Evolutionary conservation across 2,329 filamentous ascomycete species (phyloP), one percentile per base, ranked within the genome.

Genomic region (Blastomyces silverae): DNA sequence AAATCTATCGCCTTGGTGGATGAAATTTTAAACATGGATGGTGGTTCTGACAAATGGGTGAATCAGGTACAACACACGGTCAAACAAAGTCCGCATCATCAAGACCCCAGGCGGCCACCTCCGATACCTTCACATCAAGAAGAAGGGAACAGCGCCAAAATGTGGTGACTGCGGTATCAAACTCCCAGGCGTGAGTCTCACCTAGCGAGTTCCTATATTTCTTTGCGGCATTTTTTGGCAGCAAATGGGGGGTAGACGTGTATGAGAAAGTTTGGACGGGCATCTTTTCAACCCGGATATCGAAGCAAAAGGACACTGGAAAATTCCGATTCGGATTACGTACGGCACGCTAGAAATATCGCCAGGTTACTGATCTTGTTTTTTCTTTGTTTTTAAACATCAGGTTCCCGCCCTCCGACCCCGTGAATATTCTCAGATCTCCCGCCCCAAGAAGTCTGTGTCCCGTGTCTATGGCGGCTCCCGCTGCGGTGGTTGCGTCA

Each of bases 121-220:
- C 78, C 89, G 94, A 81, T 89, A 96, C 79, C 90, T 97, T 76
- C 93, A 99, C 89, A 92, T 97, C 86, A 97, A 97, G 90, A 99
- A 99, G 91, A 90, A 89, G 81, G 94, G 92, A 75, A 96, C 92
- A 80, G 90, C 92, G 71, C 94, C 94, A 79, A 99, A 99, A 87
- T 99, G 94, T 81, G 91, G 95, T 87, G 94, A 99, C 87, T 99
- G 95, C 79, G 94, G 94, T 79, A 87, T 87, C 84, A 97, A 97
- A 86, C 89, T 99, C 77, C 87, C 91, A 79, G 94, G 94, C 82
- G 92, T 99, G 91, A 89, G 92, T 95, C 70, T 65, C 70, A 70
- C 72, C 71, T 67, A 62, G 65, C 42, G 66, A 64, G 65, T 59
- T 68, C 63, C 48, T 50, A 50, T 28, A 5, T 37, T 34, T 50